Evolutionary conservation across 2,329 filamentous ascomycete species (phyloP).

Genomic region (Neodidymelliopsis sp.): DNA sequence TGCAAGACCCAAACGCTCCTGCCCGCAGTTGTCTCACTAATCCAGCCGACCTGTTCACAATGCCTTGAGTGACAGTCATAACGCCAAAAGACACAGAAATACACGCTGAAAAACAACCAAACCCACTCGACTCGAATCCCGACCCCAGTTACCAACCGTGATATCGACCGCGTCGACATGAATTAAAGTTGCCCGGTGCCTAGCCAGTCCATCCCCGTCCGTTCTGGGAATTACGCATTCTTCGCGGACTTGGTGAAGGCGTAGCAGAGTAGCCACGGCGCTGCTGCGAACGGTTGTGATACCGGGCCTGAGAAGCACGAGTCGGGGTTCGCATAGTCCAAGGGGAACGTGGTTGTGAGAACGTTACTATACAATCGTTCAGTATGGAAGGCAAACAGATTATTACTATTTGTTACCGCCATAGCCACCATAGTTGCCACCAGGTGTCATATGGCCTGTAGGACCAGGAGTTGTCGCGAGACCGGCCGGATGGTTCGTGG

Average conservation of each 20-base stretch:
- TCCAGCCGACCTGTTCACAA: conserved; percentile 7
- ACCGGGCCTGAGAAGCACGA: too few relatives aligned
- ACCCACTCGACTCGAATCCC: not conserved
- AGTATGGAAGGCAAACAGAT: conserved; percentile 4
- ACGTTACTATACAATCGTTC: conserved; percentile 13
- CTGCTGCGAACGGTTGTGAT: too few relatives aligned
- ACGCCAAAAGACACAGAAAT: conserved; percentile 18
- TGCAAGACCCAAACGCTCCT: conserved; percentile 3
- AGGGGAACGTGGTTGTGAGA: not conserved
- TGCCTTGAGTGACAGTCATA: not conserved
- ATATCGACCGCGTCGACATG: too few relatives aligned
- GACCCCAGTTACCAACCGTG: not conserved
- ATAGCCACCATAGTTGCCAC: conserved; percentile 73
- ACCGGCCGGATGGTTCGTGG: conserved; percentile 63
- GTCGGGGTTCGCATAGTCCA: too few relatives aligned
- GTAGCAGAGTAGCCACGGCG: too few relatives aligned
- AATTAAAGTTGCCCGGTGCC: too few relatives aligned
- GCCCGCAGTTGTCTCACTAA: not conserved
- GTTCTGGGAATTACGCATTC: too few relatives aligned
- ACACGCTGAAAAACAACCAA: conserved; percentile 1
- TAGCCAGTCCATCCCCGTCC: too few relatives aligned
- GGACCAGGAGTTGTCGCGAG: conserved; percentile 61
- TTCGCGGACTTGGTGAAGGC: too few relatives aligned
- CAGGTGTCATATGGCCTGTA: conserved; percentile 78
- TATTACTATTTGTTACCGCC: conserved; percentile 33